A percentile compares a stretch with the other conserved stretches of the same genome.
Conservation (phyloP, 2,329 filamentous ascomycete genomes). For the Aspergillus ochraceoroseus region DNA sequence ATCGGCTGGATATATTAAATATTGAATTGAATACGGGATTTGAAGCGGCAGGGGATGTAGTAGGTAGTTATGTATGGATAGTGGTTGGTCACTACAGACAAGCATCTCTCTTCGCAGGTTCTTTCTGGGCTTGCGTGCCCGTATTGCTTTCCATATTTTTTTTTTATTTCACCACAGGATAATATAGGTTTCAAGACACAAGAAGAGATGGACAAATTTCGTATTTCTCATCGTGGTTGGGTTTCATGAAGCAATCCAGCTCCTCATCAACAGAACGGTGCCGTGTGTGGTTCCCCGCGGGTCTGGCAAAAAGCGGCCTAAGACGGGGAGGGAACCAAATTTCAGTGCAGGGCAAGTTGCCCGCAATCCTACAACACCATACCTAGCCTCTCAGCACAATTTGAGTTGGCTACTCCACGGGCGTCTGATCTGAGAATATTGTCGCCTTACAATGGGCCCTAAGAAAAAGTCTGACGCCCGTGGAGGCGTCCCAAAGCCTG, state of each 20-base stretch:
- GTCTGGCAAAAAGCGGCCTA: slow-evolving; percentile 6
- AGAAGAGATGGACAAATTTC: neutral
- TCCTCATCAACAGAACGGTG: neutral
- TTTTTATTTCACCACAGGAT: neutral
- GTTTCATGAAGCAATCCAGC: neutral
- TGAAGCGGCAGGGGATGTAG: neutral
- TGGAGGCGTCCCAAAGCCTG: slow-evolving; percentile 37
- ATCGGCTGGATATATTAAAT: no score
- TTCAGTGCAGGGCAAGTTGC: slow-evolving; percentile 1
- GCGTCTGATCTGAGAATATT: slow-evolving; percentile 15
- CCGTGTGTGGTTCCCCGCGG: slow-evolving; percentile 4
- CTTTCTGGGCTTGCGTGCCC: slow-evolving; percentile 8
- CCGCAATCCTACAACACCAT: slow-evolving; percentile 1
- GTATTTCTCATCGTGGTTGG: neutral
- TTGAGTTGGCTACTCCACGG: slow-evolving; percentile 21
- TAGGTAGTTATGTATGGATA: neutral
- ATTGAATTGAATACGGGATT: neutral
- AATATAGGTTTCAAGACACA: neutral
- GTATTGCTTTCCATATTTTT: slow-evolving; percentile 12
- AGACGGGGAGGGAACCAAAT: slow-evolving; percentile 5
- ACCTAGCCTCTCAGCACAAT: slow-evolving; percentile 1
- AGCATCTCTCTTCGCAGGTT: slow-evolving; percentile 35
- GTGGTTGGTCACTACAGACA: no score
- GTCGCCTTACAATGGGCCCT: slow-evolving; percentile 31
- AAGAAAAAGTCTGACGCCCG: slow-evolving; percentile 41